Evolutionary conservation across 805 yeast species (phyloP).

Genomic region (Saturnispora quitensis): DNA sequence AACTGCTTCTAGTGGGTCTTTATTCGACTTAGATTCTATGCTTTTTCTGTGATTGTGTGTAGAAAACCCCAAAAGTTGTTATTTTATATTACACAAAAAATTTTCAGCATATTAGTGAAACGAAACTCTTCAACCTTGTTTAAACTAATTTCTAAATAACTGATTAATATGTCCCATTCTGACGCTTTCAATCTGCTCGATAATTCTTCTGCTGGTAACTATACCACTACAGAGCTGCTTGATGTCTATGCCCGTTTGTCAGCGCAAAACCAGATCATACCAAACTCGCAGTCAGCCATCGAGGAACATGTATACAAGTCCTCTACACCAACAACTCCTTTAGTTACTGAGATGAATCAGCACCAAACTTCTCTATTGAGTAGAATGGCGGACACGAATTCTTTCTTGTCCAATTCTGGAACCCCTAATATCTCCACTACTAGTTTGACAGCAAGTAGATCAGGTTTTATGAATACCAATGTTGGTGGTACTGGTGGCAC

Average conservation of each 20-base stretch:
- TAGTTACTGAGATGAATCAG: background rate
- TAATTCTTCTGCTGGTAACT: background rate
- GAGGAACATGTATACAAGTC: constrained; percentile 13
- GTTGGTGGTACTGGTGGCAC: background rate
- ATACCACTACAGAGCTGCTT: background rate
- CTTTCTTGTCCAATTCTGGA: background rate
- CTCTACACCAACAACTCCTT: background rate
- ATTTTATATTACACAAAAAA: background rate
- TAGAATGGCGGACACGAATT: background rate
- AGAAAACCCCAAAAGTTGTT: background rate
- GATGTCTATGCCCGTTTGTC: constrained; percentile 26
- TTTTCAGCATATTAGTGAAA: background rate
- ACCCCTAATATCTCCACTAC: background rate
- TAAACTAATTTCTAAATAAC: background rate
- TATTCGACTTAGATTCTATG: background rate
- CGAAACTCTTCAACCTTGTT: background rate
- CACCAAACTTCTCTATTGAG: background rate
- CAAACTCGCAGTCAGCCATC: constrained; percentile 37
- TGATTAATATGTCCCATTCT: background rate
- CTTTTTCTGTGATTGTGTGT: background rate
- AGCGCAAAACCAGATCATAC: constrained; percentile 43
- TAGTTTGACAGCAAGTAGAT: background rate
- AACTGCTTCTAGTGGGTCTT: background rate
- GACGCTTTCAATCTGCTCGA: background rate
- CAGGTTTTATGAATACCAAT: background rate